Conservation (phyloP, 495 filamentous ascomycete species). For the Podospora tetraspora region DNA sequence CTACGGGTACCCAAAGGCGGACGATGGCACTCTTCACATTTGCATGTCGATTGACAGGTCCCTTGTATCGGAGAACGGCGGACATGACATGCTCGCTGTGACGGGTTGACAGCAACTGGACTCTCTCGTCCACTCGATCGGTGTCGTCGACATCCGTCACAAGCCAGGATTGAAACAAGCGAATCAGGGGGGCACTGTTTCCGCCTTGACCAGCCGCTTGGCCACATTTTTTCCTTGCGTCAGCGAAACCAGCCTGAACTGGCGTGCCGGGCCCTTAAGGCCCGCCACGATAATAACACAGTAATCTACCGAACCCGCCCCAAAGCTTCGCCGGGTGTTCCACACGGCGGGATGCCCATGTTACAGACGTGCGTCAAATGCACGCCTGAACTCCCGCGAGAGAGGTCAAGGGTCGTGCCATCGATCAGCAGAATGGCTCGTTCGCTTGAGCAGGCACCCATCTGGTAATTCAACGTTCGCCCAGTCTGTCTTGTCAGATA, state of each 20-base stretch:
- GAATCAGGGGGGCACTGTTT: constrained; percentile 31
- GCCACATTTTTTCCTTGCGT: not conserved
- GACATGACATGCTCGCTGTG: not conserved
- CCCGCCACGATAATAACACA: too few species aligned
- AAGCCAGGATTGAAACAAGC: constrained; percentile 22
- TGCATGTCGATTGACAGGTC: not conserved
- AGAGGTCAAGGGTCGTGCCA: constrained; percentile 10
- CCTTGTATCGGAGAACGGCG: not conserved
- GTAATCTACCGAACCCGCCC: constrained; percentile 6
- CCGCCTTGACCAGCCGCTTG: constrained; percentile 5
- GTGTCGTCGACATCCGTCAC: constrained; percentile 17
- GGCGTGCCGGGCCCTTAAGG: too few species aligned
- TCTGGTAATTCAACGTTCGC: too few species aligned
- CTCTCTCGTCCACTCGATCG: constrained; percentile 10
- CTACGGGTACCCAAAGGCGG: not conserved
- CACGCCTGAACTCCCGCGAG: constrained; percentile 27
- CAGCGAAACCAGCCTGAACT: too few species aligned
- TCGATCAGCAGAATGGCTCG: not conserved
- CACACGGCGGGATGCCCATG: constrained; percentile 29
- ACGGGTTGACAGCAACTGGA: constrained; percentile 10
- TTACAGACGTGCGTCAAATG: constrained; percentile 46
- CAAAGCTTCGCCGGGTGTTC: constrained; percentile 32
- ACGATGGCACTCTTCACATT: not conserved
- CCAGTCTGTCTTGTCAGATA: not conserved
- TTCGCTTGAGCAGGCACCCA: not conserved